These are phyloP conservation scores for Fusarium agapanthi DNA, from an alignment of 2,329 filamentous ascomycete genomes.

Conservation along the genomic window DNA sequence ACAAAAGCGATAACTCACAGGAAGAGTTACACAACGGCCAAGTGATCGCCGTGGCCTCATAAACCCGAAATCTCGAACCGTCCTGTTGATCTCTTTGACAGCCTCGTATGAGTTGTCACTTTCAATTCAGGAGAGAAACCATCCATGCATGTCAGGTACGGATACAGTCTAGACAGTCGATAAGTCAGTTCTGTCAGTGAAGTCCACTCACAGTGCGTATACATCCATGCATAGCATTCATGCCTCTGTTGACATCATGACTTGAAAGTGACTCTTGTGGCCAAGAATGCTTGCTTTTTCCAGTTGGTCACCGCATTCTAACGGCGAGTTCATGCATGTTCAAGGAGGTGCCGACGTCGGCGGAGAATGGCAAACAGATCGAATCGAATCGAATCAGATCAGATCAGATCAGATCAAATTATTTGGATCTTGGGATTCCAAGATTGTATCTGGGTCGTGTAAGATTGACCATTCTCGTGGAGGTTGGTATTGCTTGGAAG, in stretches of 20 bases:
- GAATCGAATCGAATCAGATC: background rate
- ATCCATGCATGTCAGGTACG: slow-evolving; percentile 9
- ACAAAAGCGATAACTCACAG: background rate
- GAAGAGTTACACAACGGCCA: background rate
- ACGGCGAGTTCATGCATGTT: background rate
- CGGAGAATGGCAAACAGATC: background rate
- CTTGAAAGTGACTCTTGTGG: background rate
- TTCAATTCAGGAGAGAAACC: background rate
- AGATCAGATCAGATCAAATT: background rate
- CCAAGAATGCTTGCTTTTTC: slow-evolving; percentile 10
- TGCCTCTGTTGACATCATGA: background rate
- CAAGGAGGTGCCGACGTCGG: background rate
- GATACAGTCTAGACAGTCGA: background rate
- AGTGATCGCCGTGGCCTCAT: slow-evolving; percentile 6
- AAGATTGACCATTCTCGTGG: background rate
- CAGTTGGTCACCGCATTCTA: background rate
- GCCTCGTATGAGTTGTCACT: slow-evolving; percentile 13
- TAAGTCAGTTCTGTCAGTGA: background rate
- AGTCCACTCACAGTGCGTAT: background rate
- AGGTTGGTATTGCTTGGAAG: background rate
- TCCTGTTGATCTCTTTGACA: slow-evolving; percentile 6
- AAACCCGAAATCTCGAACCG: background rate
- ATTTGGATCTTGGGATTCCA: background rate
- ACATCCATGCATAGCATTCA: background rate
- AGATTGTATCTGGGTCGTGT: background rate